Conservation (phyloP, 169 alveolate genomes). For the Babesia ovata region DNA sequence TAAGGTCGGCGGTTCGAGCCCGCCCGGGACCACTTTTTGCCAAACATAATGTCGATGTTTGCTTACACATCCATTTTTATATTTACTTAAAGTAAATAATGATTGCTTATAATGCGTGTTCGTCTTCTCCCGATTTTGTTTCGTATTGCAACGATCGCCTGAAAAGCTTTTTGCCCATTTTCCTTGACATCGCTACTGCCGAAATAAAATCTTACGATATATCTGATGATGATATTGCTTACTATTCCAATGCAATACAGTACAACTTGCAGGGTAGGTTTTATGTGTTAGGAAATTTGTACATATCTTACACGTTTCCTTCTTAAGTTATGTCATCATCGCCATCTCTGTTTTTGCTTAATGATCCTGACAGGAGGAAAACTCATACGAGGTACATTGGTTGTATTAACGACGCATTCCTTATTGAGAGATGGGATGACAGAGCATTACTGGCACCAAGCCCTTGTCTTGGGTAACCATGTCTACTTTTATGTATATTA, state of each 20-base stretch:
- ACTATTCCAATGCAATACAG: constrained; percentile 65
- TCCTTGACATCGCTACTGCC: constrained; percentile 50
- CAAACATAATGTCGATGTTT: not conserved
- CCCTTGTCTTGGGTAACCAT: constrained; percentile 53
- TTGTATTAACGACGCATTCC: constrained; percentile 40
- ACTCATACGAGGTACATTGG: constrained; percentile 58
- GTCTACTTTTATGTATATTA: not conserved
- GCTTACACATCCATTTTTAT: not conserved
- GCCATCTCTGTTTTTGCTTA: not conserved
- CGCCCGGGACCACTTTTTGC: constrained; percentile 91
- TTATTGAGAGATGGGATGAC: constrained; percentile 43
- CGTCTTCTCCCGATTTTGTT: constrained; percentile 12
- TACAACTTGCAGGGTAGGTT: constrained; percentile 61
- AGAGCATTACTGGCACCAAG: constrained; percentile 50
- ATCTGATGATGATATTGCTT: constrained; percentile 39
- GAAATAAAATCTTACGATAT: constrained; percentile 55
- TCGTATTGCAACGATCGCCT: constrained; percentile 49
- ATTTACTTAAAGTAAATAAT: constrained; percentile 7
- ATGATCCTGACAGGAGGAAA: constrained; percentile 50
- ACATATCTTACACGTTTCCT: too few species aligned
- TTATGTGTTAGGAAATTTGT: not conserved
- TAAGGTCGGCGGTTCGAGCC: constrained; percentile 98
- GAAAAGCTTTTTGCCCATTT: constrained; percentile 55
- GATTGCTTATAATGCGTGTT: not conserved
- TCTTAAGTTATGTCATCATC: not conserved